phyloP scores from a whole-genome alignment of 2,329 filamentous ascomycete species.

The Cryphonectria japonica region DNA sequence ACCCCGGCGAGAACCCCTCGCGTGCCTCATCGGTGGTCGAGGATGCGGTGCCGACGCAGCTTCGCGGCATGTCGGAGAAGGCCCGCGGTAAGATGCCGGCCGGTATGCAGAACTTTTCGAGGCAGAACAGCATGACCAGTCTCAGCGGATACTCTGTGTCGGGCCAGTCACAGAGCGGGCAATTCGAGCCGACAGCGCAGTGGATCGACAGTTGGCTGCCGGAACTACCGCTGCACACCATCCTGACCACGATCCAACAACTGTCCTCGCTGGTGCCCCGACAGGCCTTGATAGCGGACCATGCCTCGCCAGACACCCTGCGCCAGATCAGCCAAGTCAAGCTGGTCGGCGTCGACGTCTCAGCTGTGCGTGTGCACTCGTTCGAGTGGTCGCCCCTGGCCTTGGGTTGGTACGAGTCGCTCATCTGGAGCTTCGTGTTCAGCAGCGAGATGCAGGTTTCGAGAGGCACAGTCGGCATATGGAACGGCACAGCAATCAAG shows the following conservation, averaged over 20 bases:
- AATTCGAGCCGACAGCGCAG: conserved; percentile 76
- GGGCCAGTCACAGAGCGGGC: conserved; percentile 58
- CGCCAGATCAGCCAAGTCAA: conserved; percentile 62
- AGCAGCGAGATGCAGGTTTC: conserved; percentile 85
- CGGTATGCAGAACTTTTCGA: conserved; percentile 78
- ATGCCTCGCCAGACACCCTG: conserved; percentile 51
- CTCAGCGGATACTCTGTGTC: conserved; percentile 67
- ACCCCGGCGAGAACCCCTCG: conserved; percentile 64
- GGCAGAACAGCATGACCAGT: conserved; percentile 88
- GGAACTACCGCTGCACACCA: conserved; percentile 85
- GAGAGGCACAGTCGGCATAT: conserved; percentile 87
- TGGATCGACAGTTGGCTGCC: conserved; percentile 98
- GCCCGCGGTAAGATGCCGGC: conserved; percentile 94
- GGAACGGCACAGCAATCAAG: conserved; percentile 88
- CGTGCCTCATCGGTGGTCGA: conserved; percentile 74
- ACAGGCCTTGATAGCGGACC: conserved; percentile 49
- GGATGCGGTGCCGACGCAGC: conserved; percentile 79
- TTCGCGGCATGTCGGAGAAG: conserved; percentile 95
- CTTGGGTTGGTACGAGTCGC: conserved; percentile 92
- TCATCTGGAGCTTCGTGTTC: conserved; percentile 94
- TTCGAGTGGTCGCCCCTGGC: conserved; percentile 94
- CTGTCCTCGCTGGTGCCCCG: conserved; percentile 61
- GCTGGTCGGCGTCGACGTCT: conserved; percentile 74
- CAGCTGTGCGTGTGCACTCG: conserved; percentile 76
- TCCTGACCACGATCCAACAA: conserved; percentile 75